Base-by-base conservation (phyloP, 208 protist species). In the Leishmania guyanensis region DNA sequence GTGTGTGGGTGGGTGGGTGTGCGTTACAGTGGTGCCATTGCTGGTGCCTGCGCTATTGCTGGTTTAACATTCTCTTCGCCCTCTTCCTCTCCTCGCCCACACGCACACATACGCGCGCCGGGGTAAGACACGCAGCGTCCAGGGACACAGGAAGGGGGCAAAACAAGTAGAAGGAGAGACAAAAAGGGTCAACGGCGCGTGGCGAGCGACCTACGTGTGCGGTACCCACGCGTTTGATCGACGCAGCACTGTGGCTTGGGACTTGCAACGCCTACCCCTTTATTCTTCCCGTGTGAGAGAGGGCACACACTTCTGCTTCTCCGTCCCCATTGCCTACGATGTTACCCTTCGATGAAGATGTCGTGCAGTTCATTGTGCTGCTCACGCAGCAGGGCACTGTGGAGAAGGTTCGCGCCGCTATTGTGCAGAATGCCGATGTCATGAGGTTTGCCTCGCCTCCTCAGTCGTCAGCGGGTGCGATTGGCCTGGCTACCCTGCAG, bases 341-440 rank as follows among this genome's bases (percentile, higher is more conserved):
- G 43, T 64, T 82, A 8, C 83, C 81, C 17, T 90, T 90, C 72
- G 77, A 76, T 14, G 87, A 94, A 70, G 90, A 95, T 33, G 93
- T 94, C 9, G 70, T 95, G 64, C 58, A 89, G 51, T 89, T 91
- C 51, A 83, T 94, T 64, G 78, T 88, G 50, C 70, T 84, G 36
- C 89, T 97, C 58, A 90, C 88, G 74, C 79, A 88, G 75, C 86
- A 84, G 26, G 86, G 87, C 66, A 90, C 91, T 2, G 81, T 80
- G 51, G 50, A 88, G n/a, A 75, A 90, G 58, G 84, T 97, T n/a
- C 88, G 85, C 26, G 86, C 84, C 17, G 93, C 93, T 4, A 75
- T 97, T 29, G 6, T 33, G 9, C 77, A 75, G 12, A 86, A 90
- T 60, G 10, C 74, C 14, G 84, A 84, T 1, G 85, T 88, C 17